Evolutionary conservation across 2,329 filamentous ascomycete genomes (phyloP), one percentile per base, ranked within the genome.

Genomic region (Cladosporium sphaerospermum): DNA sequence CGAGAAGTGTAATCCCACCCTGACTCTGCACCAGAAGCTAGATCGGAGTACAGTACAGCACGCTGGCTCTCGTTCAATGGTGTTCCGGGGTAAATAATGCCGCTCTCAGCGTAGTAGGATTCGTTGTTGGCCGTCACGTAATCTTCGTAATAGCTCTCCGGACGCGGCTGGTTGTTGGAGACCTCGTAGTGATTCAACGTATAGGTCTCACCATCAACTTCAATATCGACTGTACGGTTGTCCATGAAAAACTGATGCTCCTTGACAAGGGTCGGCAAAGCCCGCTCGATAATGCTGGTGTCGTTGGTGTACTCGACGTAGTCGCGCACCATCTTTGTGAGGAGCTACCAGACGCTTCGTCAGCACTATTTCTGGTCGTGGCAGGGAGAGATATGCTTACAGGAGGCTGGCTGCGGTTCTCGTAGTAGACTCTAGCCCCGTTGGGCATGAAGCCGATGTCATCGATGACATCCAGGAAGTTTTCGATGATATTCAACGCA

Each of bases 371-470:
- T 16, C 16, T 16, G 16, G 16, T 16, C 16, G 16, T 16, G 16
- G 2, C 14, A 18, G 31, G 8, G 9, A 41, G 36, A 14, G 7
- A 14, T 8, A n/a, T n/a, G 18, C 39, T 50, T 50, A 87, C 66
- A 1, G 84, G 84, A 14, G 83, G 84, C 66, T 86, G 83, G 2
- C 82, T 85, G 31, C 84, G 77, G 64, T 86, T 85, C 52, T 85
- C 73, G 59, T 86, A 87, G 71, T 87, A 86, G 23, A 80, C 61
- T 11, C 84, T 74, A n/a, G 81, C 82, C 7, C 83, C 84, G 55
- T 87, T 87, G 36, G 84, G 84, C 3, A 86, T 76, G 61, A 86
- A 85, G 9, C 83, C 83, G 59, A 79, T 82, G 9, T 75, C 66
- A 9, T 86, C 81, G 3, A 87, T 76, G 36, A 86, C 73, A 59